These are phyloP conservation scores for Dispira simplex DNA, from an alignment of 192 early-diverging fungal genomes.

Conservation along the genomic window DNA sequence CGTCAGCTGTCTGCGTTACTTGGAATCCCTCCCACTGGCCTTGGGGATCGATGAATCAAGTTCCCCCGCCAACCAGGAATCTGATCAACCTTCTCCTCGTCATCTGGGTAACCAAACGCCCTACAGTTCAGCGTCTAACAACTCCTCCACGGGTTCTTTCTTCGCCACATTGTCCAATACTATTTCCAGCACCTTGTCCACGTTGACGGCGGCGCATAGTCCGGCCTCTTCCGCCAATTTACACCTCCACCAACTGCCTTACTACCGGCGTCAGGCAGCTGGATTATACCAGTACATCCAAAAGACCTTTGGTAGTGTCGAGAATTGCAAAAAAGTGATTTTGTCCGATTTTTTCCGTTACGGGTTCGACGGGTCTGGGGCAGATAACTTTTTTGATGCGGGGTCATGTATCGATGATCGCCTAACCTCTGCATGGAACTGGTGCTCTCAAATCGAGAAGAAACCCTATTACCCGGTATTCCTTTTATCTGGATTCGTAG, in stretches of 20 bases:
- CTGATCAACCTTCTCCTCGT: background rate
- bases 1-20: constrained; percentile 48
- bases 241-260: background rate
- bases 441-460: constrained; percentile 84
- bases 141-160: constrained; percentile 10
- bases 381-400: constrained; percentile 81
- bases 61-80: background rate
- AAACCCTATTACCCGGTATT: constrained; percentile 88
- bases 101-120: background rate
- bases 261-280: constrained; percentile 23
- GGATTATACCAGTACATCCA: constrained; percentile 54
- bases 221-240: background rate
- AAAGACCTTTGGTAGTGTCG: constrained; percentile 44
- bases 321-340: constrained; percentile 50
- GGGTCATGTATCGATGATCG: constrained; percentile 93
- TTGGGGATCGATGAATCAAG: background rate
- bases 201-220: background rate
- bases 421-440: constrained; percentile 84
- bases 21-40: constrained; percentile 36
- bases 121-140: background rate
- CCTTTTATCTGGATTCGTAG: constrained; percentile 57
- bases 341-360: constrained; percentile 88
- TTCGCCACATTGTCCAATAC: constrained; percentile 2
- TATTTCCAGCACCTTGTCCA: background rate
- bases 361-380: constrained; percentile 95